phyloP scores from a whole-genome alignment of 768 basidiomycete genomes.

The Artomyces pyxidatus region DNA sequence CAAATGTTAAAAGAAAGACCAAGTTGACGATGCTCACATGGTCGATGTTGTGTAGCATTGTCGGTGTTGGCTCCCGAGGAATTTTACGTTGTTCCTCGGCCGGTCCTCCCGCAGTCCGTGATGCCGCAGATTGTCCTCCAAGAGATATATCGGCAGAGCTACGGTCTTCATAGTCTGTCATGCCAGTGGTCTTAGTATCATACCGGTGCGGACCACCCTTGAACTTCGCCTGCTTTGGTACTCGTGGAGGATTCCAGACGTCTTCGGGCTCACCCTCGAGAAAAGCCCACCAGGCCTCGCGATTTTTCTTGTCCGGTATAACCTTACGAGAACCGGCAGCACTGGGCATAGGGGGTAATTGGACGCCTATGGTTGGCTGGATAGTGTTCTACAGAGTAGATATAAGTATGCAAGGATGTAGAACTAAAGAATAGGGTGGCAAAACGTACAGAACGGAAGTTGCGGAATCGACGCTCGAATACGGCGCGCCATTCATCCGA shows the following conservation, averaged over 20 bases:
- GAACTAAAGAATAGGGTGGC: neutral
- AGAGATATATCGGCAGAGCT: too few relatives aligned
- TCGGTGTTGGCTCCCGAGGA: constrained; percentile 1
- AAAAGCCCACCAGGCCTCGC: constrained; percentile 78
- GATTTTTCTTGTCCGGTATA: constrained; percentile 64
- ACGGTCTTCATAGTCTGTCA: too few relatives aligned
- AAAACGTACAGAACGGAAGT: constrained; percentile 56
- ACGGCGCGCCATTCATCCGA: constrained; percentile 57
- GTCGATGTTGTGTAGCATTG: constrained; percentile 38
- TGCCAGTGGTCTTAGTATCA: too few relatives aligned
- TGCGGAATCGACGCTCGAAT: constrained; percentile 52
- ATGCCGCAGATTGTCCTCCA: too few relatives aligned
- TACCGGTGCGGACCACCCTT: too few relatives aligned
- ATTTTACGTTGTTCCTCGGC: neutral
- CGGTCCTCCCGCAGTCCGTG: too few relatives aligned
- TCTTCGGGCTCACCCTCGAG: constrained; percentile 59
- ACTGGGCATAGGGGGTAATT: constrained; percentile 21
- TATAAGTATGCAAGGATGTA: constrained; percentile 5
- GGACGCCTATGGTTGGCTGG: constrained; percentile 51
- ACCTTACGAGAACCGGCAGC: constrained; percentile 21
- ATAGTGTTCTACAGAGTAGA: constrained; percentile 44
- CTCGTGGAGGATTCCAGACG: constrained; percentile 55
- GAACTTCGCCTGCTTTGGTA: constrained; percentile 21
- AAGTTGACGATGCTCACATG: constrained; percentile 40
- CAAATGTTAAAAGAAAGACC: constrained; percentile 10